Evolutionary conservation across 768 basidiomycete genomes (phyloP), one percentile per base, ranked within the genome.

Genomic region (Lanmaoa rubissima): DNA sequence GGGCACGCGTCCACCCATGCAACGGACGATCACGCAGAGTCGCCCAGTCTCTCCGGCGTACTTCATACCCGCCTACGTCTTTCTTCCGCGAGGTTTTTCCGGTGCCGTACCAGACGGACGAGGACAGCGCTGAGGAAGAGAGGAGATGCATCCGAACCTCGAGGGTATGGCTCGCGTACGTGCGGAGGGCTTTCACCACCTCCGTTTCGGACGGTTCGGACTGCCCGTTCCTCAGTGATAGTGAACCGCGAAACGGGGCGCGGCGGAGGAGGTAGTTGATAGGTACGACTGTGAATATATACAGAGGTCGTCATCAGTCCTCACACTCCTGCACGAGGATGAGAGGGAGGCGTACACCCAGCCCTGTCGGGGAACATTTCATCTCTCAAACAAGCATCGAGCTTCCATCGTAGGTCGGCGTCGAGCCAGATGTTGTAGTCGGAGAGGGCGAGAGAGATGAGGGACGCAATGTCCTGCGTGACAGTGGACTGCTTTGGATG

Each of bases 361-460:
- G 79, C 73, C 9, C 72, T 66, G 21, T 60, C 56, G 28, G 52
- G 51, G 5, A 56, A 38, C 0, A 28, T 38, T 10, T 54, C 64
- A 19, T 57, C 51, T 11, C 11, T 55, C 58, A 65, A 35, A 67
- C 62, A 55, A 28, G 65, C 57, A 38, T 82, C 82, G 14, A 86
- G 70, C 32, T 73, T 77, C 50, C 77, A 69, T 26, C 82, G 73
- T 11, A 89, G 65, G 49, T 84, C 83, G 0, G 79, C 70, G 62
- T 89, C 81, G 4, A 70, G 65, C 89, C 88, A 92, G 10, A 91
- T 66, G 9, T 79, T 76, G 69, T 90, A 82, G 64, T 90, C 82
- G 5, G 89, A 88, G n/a, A 93, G 72, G 0, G 88, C 79, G 4
- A 92, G 78, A 2, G 65, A 73, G 21, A 86, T 60, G 35, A 90